A percentile compares a stretch with the other conserved stretches of the same genome.
These are phyloP conservation scores for Scutellaria minor DNA, from an alignment of 257 asterid genomes.

Conservation along the genomic window DNA sequence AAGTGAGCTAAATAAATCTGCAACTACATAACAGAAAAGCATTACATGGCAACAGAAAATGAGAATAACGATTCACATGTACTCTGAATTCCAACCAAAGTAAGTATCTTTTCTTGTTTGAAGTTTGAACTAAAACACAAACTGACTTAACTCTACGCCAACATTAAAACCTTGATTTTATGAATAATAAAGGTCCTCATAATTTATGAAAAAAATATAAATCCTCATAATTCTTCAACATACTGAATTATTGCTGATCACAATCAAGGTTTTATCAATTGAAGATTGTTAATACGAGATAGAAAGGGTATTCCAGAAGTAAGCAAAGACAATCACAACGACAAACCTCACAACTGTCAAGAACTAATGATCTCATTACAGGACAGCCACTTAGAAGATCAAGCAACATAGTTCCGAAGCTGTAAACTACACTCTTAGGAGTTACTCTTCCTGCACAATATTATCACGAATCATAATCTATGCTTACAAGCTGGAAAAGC, in stretches of 20 bases:
- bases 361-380: conserved; percentile 35
- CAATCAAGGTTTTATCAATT: conserved; percentile 20
- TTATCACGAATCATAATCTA: too few species aligned
- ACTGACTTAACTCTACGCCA: background rate
- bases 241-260: background rate
- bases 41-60: conserved; percentile 4
- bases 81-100: too few species aligned
- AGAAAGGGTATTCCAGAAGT: background rate
- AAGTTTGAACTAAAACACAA: background rate
- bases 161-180: too few species aligned
- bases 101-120: background rate
- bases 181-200: too few species aligned
- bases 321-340: conserved; percentile 22
- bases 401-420: too few species aligned
- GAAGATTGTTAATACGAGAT: background rate
- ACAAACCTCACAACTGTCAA: conserved; percentile 92
- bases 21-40: background rate
- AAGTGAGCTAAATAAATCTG: background rate
- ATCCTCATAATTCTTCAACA: background rate
- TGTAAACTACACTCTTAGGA: too few species aligned
- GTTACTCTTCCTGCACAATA: too few species aligned
- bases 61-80: background rate
- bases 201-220: too few species aligned
- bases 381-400: too few species aligned
- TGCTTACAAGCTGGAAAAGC: too few species aligned